Evolutionary conservation across 2,329 filamentous ascomycete species (phyloP).

Genomic region (Beauveria asiatica): DNA sequence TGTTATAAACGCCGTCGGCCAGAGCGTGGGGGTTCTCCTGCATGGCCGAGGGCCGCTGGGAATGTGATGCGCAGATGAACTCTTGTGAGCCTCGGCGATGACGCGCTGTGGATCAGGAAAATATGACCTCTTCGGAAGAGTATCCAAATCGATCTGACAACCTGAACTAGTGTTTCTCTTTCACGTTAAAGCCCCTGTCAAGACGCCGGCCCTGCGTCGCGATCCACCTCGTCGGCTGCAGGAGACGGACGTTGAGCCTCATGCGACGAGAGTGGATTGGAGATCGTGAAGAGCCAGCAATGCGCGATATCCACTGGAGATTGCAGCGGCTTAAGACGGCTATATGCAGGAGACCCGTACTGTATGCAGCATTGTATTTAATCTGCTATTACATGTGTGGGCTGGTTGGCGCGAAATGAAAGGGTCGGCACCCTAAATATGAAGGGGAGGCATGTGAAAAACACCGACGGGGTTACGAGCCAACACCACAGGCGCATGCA

Average conservation of each 20-base stretch:
- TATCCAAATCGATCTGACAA: constrained; percentile 8
- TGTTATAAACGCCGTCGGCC: constrained; percentile 1
- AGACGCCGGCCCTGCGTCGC: not conserved
- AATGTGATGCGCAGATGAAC: not conserved
- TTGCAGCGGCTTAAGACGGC: not conserved
- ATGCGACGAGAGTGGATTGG: not conserved
- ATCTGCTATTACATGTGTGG: not conserved
- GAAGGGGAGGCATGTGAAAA: not conserved
- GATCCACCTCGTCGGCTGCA: constrained; percentile 7
- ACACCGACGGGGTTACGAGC: not conserved
- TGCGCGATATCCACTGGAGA: not conserved
- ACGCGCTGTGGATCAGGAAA: constrained; percentile 1
- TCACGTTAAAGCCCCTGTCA: not conserved
- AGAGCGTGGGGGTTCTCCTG: not conserved
- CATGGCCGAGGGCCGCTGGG: not conserved
- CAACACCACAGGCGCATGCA: not conserved
- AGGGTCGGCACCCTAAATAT: not conserved
- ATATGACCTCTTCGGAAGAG: constrained; percentile 4
- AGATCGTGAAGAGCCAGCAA: constrained; percentile 1
- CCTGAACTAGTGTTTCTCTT: constrained; percentile 8
- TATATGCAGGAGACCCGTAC: not conserved
- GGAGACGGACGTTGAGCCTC: not conserved
- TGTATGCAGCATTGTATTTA: not conserved
- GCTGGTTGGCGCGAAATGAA: not conserved
- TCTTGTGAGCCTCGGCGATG: constrained; percentile 10